Evolutionary conservation across 768 basidiomycete species (phyloP).

Genomic region (Pisolithus microcarpus): DNA sequence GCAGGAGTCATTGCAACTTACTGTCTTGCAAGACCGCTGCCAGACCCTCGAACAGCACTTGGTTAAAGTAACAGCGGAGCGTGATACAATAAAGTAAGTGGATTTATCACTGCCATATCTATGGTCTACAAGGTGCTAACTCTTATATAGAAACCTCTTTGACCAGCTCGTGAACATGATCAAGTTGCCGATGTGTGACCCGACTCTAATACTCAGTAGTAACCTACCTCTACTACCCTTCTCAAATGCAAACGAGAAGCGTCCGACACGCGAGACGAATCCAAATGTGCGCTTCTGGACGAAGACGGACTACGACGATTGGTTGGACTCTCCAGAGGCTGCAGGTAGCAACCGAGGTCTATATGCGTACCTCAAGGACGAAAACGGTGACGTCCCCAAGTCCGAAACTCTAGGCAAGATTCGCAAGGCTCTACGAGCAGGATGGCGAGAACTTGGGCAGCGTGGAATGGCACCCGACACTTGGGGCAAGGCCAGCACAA

Average conservation of each 20-base stretch:
- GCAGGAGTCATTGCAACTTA: neutral
- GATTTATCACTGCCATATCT: too few species aligned
- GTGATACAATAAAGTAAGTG: too few species aligned
- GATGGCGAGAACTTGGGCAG: conserved; percentile 3
- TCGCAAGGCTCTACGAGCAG: neutral
- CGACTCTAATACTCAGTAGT: too few species aligned
- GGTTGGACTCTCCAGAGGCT: neutral
- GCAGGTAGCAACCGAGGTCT: neutral
- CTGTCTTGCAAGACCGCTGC: neutral
- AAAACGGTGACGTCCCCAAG: neutral
- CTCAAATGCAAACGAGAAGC: neutral
- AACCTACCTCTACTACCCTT: too few species aligned
- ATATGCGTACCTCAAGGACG: neutral
- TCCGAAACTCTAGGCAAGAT: neutral
- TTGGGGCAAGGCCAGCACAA: too few species aligned
- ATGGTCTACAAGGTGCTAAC: too few species aligned
- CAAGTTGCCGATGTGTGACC: too few species aligned
- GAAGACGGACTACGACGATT: neutral
- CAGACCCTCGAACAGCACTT: neutral
- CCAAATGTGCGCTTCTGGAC: neutral
- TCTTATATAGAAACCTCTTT: too few species aligned
- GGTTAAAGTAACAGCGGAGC: neutral
- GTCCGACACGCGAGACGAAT: conserved; percentile 1
- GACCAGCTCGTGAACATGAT: too few species aligned
- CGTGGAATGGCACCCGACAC: neutral